A percentile compares a stretch with the other conserved stretches of the same genome.
Conservation (phyloP, 106 monocot species). For the Allium cepa region DNA sequence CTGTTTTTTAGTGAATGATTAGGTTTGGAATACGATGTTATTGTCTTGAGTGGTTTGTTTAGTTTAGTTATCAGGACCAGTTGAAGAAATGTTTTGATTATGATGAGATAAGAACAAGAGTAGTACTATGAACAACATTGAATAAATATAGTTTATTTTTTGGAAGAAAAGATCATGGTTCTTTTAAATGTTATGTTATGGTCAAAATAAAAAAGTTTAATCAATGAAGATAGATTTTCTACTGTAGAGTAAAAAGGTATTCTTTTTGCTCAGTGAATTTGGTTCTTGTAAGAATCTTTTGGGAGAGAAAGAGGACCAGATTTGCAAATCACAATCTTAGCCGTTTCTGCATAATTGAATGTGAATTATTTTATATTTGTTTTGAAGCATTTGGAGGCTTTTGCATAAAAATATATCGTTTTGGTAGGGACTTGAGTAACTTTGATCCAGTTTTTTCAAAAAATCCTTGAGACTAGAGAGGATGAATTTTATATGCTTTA, state of each 20-base stretch:
- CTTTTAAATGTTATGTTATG: neutral
- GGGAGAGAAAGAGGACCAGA: neutral
- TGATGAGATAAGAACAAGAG: too few species aligned
- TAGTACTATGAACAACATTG: too few species aligned
- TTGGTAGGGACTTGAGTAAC: neutral
- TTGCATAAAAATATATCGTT: neutral
- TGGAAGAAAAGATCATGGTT: neutral
- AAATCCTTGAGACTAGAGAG: too few species aligned
- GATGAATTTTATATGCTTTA: too few species aligned
- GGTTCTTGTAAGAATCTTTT: neutral
- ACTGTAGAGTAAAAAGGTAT: too few species aligned
- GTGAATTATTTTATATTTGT: neutral
- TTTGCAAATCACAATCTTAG: conserved; percentile 5
- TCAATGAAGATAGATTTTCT: too few species aligned
- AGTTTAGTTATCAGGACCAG: too few species aligned
- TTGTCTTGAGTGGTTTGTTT: too few species aligned
- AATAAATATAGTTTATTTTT: neutral
- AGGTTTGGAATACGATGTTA: too few species aligned
- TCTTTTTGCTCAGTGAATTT: neutral
- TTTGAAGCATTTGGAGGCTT: conserved; percentile 1
- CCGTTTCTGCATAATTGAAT: conserved; percentile 7
- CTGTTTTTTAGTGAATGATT: neutral
- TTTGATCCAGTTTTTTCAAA: neutral
- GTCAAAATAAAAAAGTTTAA: too few species aligned
- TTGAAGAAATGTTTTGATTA: too few species aligned